Conservation (phyloP, 2,329 filamentous ascomycete species). For the Coniella lustricola region DNA sequence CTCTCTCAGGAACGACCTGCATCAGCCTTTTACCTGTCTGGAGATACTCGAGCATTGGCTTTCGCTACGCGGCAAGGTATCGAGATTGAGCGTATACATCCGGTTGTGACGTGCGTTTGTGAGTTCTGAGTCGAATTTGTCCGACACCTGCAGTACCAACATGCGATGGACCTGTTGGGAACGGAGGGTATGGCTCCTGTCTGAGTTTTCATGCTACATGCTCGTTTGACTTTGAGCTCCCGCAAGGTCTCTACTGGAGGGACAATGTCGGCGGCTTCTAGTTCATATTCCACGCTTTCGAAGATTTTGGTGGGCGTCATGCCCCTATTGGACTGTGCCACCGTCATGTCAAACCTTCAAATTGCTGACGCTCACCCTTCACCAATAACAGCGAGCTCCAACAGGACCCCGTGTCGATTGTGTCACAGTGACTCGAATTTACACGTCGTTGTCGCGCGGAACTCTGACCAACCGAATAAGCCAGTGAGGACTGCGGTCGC, state of each 20-base stretch:
- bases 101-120: too few relatives aligned
- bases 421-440: not conserved
- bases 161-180: not conserved
- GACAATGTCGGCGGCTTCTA: too few relatives aligned
- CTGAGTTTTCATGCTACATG: not conserved
- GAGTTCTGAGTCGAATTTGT: too few relatives aligned
- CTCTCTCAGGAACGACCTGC: not conserved
- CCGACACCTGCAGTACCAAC: too few relatives aligned
- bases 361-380: not conserved
- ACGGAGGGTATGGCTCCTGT: slow-evolving; percentile 12
- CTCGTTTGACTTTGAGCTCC: not conserved
- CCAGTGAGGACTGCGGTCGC: not conserved
- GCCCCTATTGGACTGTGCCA: not conserved
- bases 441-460: not conserved
- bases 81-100: too few relatives aligned
- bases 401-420: not conserved
- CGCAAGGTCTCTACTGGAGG: too few relatives aligned
- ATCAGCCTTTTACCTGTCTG: not conserved
- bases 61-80: too few relatives aligned
- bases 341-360: not conserved
- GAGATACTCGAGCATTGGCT: too few relatives aligned
- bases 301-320: slow-evolving; percentile 1
- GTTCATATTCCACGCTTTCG: not conserved
- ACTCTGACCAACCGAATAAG: not conserved
- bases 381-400: slow-evolving; percentile 1